Evolutionary conservation across 2,329 filamentous ascomycete genomes (phyloP).

Genomic region (Geosmithia morbida): DNA sequence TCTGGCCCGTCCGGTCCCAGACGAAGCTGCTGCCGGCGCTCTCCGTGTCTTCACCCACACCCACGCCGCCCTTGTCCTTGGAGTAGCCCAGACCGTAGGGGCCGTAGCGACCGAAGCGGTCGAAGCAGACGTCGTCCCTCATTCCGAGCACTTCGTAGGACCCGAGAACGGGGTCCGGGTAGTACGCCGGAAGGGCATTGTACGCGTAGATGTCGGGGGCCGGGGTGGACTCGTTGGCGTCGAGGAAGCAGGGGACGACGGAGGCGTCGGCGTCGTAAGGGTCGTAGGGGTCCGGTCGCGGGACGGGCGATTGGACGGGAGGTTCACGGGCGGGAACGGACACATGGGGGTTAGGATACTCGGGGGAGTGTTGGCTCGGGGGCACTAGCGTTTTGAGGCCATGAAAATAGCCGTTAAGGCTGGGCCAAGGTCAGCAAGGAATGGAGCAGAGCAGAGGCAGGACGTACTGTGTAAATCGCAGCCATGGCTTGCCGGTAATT

Average conservation of each 20-base stretch:
- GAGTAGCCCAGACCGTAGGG: slow-evolving; percentile 81
- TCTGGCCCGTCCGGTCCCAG: slow-evolving; percentile 38
- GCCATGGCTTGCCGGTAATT: slow-evolving; percentile 21
- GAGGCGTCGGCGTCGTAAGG: slow-evolving; percentile 42
- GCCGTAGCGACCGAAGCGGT: slow-evolving; percentile 70
- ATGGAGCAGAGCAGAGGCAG: too few species aligned
- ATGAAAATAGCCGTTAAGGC: slow-evolving; percentile 68
- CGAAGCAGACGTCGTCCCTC: slow-evolving; percentile 70
- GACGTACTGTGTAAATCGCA: slow-evolving; percentile 22
- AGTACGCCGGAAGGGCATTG: slow-evolving; percentile 56
- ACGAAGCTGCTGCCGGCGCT: slow-evolving; percentile 48
- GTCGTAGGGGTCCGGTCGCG: slow-evolving; percentile 39
- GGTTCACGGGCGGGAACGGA: slow-evolving; percentile 18
- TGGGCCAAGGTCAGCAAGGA: slow-evolving; percentile 17
- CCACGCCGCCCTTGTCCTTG: slow-evolving; percentile 53
- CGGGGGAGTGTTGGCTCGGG: slow-evolving; percentile 48
- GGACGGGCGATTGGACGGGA: slow-evolving; percentile 19
- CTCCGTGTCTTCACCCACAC: slow-evolving; percentile 60
- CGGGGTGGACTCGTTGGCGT: slow-evolving; percentile 38
- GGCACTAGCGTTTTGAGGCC: slow-evolving; percentile 59
- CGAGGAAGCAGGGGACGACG: slow-evolving; percentile 49
- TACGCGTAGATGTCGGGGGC: slow-evolving; percentile 54
- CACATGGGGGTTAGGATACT: slow-evolving; percentile 46
- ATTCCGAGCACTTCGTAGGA: slow-evolving; percentile 63
- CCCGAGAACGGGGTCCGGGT: slow-evolving; percentile 65